Base-by-base conservation (phyloP, 352 stramenopile genomes). In the Sclerospora graminicola region DNA sequence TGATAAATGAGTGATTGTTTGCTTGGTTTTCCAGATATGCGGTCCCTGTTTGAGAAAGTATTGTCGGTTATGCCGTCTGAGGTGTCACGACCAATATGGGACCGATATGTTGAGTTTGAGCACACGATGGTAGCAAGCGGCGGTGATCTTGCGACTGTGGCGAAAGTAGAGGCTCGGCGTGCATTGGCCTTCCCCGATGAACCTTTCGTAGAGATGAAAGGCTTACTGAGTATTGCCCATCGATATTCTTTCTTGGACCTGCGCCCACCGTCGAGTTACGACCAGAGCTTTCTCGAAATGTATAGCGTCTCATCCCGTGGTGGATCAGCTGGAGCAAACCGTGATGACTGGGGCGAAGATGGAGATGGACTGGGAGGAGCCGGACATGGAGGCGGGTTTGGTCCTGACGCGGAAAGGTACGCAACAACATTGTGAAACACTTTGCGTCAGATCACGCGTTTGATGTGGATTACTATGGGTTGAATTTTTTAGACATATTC, bases 21-120 rank as follows among this genome's bases (percentile, higher is more conserved):
- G n/a, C 26, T 19, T 41, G 19, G 29, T 43, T 26, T 26, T 54
- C 20, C 53, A 93, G 82, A 93, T 48, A 91, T 91, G 73, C 79
- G 82, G 13, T 89, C 80, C 19, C 51, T 91, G 42, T 94, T 94
- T 45, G 82, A 94, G 35, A 91, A 94, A 47, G 79, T 90, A 31
- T 60, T 94, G 18, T 82, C 78, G 0, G 76, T 94, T 8, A 90
- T 94, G 77, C 67, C 79, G 1, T 61, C 78, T 1, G 79, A 91
- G 14, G 64, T 82, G 23, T 85, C 79, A 14, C 79, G 80, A 31
- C 77, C 77, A 20, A 86, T 94, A 24, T 94, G 82, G 82, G 73
- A 91, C 33, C 75, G 77, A 23, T 94, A 91, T 34, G 77, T 94
- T 21, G 60, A 81, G 16, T 94, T 91, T 38, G 82, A 94, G 57